Percentiles rank a stretch among this genome's conserved stretches.
Conservation (phyloP, 345 rosid genomes). For the Moringa oleifera region DNA sequence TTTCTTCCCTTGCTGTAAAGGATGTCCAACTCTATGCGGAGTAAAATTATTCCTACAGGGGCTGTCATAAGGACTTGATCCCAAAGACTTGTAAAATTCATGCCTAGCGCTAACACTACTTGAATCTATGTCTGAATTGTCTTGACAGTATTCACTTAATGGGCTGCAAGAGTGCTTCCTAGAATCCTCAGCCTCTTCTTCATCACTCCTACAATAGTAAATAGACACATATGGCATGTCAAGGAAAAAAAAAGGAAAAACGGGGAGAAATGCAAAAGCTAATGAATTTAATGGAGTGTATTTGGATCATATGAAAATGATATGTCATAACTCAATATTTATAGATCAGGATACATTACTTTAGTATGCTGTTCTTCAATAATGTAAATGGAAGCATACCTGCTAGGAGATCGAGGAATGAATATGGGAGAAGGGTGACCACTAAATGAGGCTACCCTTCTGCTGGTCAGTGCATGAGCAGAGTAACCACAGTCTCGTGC, state of each 20-base stretch:
- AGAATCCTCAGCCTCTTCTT: slow-evolving; percentile 57
- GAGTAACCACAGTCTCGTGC: slow-evolving; percentile 45
- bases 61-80: slow-evolving; percentile 83
- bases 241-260: background rate
- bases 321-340: background rate
- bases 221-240: slow-evolving; percentile 5
- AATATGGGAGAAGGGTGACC: slow-evolving; percentile 37
- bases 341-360: background rate
- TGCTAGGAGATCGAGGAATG: slow-evolving; percentile 48
- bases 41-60: slow-evolving; percentile 83
- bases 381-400: slow-evolving; percentile 32
- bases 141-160: slow-evolving; percentile 57
- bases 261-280: background rate
- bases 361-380: background rate
- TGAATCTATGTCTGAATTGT: slow-evolving; percentile 67
- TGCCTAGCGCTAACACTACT: slow-evolving; percentile 77
- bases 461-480: slow-evolving; percentile 24
- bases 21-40: slow-evolving; percentile 67
- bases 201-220: slow-evolving; percentile 62
- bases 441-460: slow-evolving; percentile 38
- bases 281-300: background rate
- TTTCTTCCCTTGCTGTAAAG: slow-evolving; percentile 67
- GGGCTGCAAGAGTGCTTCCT: slow-evolving; percentile 57
- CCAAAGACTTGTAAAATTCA: slow-evolving; percentile 65
- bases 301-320: background rate